Evolutionary conservation across 805 yeast genomes (phyloP), one percentile per base, ranked within the genome.

Genomic region (Yamadazyma laniorum): DNA sequence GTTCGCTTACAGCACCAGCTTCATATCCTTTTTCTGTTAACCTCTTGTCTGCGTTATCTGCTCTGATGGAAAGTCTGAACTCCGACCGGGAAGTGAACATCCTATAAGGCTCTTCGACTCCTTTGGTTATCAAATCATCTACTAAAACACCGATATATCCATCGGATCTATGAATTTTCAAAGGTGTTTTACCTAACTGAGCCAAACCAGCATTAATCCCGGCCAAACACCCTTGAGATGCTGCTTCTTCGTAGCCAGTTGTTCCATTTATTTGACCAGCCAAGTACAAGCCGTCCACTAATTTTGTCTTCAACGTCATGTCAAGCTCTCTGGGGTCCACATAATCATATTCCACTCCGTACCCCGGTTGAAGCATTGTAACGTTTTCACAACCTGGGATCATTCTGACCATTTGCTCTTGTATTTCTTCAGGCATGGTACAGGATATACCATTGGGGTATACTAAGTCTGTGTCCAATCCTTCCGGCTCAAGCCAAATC

Each of bases 191-290:
- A 1, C 61, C 61, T 18, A 59, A 51, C 6, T 56, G 55, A 0
- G 79, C 51, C 18, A 88, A 65, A 0, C 96, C 96, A 0, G 99
- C 97, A 59, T 93, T 93, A 27, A 90, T 82, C 7, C 99, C 99
- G 1, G 99, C 99, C 31, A 93, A 65, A 37, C 88, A 72, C 1
- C 99, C 99, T 55, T 93, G 99, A 0, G 98, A 85, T 2, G 96
- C 96, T 0, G 99, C 99, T 58, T 93, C 99, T 64, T 93, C 99
- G 52, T 93, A 93, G 0, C 99, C 99, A 0, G 99, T 93, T 0
- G 99, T 93, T 23, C 99, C 99, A 55, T 93, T 93, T 29, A 93
- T 93, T 59, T 93, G 99, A 1, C 99, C 99, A 0, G 99, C 99
- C 31, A 93, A 66, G 57, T 65, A 93, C 25, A 93, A 61, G 0